These are phyloP conservation scores for Xerophyta viscosa DNA, from an alignment of 106 monocot species.

Conservation along the genomic window DNA sequence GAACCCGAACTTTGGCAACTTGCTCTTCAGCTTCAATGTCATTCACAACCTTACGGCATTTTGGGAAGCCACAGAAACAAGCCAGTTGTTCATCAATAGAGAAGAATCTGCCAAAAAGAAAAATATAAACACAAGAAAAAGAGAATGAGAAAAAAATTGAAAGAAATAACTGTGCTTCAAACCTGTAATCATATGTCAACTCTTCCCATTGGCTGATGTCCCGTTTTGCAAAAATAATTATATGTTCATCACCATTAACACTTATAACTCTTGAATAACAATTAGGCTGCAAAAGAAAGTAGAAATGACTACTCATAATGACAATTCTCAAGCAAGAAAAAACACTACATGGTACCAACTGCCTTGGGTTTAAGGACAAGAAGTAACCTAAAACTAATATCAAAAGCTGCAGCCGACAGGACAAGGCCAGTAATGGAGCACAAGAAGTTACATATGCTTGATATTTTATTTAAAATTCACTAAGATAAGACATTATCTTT, in stretches of 20 bases:
- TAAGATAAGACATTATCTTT: too few species aligned
- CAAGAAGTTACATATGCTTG: too few species aligned
- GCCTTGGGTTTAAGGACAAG: too few species aligned
- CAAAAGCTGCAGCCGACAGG: too few species aligned
- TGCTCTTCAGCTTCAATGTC: slow-evolving; percentile 69
- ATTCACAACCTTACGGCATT: slow-evolving; percentile 93
- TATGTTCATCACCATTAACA: slow-evolving; percentile 78
- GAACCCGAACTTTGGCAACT: slow-evolving; percentile 47
- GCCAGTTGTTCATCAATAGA: slow-evolving; percentile 79
- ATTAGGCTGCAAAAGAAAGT: slow-evolving; percentile 62
- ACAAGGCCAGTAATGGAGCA: too few species aligned
- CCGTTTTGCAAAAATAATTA: slow-evolving; percentile 98
- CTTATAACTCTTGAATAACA: slow-evolving; percentile 92
- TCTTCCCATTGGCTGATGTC: slow-evolving; percentile 90
- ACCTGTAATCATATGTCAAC: slow-evolving; percentile 97
- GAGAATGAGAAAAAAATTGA: background rate
- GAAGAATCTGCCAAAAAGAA: slow-evolving; percentile 61
- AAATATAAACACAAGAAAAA: background rate
- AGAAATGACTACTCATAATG: background rate
- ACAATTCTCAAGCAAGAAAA: too few species aligned
- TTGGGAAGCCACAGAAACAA: slow-evolving; percentile 85
- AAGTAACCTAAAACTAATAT: too few species aligned
- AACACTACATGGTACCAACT: too few species aligned
- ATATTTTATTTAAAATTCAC: too few species aligned
- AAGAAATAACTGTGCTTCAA: background rate